Base-by-base conservation (phyloP, 2,329 filamentous ascomycete genomes). In the Penicillium italicum region DNA sequence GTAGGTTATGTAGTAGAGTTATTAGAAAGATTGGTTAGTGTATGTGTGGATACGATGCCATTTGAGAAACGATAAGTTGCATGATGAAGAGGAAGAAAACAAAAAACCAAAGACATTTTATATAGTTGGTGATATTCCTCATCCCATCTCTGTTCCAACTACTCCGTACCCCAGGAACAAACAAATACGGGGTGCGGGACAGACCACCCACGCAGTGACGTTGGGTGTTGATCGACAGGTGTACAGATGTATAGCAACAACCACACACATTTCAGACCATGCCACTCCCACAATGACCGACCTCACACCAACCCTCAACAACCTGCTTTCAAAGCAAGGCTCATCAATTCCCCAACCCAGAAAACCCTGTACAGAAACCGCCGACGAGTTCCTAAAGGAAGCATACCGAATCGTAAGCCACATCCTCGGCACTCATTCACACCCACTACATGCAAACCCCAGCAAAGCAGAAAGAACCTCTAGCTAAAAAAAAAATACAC, bases 301-400 rank as follows among this genome's bases (percentile, higher is more conserved):
- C 55, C 63, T 78, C 12, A 77, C 75, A 2, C 68, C 72, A 6
- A 57, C 66, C 0, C 58, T 78, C 37, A 71, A 69, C 44, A 55
- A 68, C 0, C 65, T 77, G 12, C 66, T 78, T 11, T 65, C 63
- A 47, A 61, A 66, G 51, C 71, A 53, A 70, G 58, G 51, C 53
- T 11, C 77, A 74, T 59, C 49, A 69, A 70, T 44, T 66, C 69
- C 46, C 1, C 18, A 30, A 30, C 5, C 20, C 11, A 50, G 28
- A 57, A 52, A 49, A 2, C 62, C 65, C 18, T 62, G 63, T 26
- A 66, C 68, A 28, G 63, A 72, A 55, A 71, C 68, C 3, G 82
- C 94, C 48, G 90, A 97, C 71, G 88, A 89, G 66, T 99, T 97
- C 71, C 79, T 97, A 33, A 91, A 93, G 70, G 93, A 97, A 76